Evolutionary conservation across 805 yeast species (phyloP), one percentile per base, ranked within the genome.

Genomic region (Yarrowia sp.): DNA sequence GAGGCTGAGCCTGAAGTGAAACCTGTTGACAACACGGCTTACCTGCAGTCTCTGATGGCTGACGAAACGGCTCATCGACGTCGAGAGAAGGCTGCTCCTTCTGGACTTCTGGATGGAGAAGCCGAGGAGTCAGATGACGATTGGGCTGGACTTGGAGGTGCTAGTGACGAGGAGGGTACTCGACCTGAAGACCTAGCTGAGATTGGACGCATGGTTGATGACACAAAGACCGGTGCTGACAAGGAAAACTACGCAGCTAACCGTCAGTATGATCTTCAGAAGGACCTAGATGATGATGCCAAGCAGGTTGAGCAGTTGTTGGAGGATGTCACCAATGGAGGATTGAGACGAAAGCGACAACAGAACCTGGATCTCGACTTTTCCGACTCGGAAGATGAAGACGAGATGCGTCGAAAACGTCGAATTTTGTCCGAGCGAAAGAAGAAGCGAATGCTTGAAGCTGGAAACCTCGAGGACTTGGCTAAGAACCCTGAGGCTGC

Each of bases 101-200:
- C 66, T 11, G 67, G 44, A 0, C 41, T 67, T 9, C 67, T 69
- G 8, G 73, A 71, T 35, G 72, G 70, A 35, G 73, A 71, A 50
- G 73, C 73, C 32, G 68, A 66, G 18, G 73, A 71, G 55, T 70
- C 72, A 4, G 73, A 71, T 14, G 73, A 71, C 42, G 73, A 71
- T 61, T 71, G 72, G 72, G 72, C 72, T n/a, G 71, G 71, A 3
- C 44, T 69, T n/a, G 73, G 72, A n/a, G 73, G 73, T 4, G 71
- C 66, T 31, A 67, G 69, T 36, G 71, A 68, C 35, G 71, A 69
- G 8, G 69, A 68, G n/a, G 69, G 18, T 8, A 14, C 41, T 22
- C 57, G 61, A n/a, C 69, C 61, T 5, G 68, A 65, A 9, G 68
- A 66, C 18, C 66, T 65, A 17, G 66, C 67, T 36, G 65, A 69